Evolutionary conservation across 2,329 filamentous ascomycete species (phyloP), one percentile per base, ranked within the genome.

Genomic region (Phaeomoniella chlamydospora): DNA sequence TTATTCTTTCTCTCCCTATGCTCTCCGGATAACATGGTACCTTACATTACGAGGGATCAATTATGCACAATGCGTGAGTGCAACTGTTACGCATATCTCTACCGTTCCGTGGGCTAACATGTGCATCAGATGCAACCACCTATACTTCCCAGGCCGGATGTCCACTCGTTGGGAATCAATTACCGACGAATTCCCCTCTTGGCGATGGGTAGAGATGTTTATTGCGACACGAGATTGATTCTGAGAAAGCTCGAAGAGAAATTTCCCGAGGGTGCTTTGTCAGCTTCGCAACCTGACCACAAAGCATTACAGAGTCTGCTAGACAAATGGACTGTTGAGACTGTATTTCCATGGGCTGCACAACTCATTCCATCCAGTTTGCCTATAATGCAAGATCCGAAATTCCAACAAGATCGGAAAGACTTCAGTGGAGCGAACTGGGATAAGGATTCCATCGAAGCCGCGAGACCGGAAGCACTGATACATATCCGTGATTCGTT

Each of bases 151-250:
- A 73, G 79, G 16, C 76, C 77, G 1, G 76, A 81, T 50, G 50
- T 83, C 11, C 54, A 59, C 13, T 58, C 61, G 2, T 64, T 85
- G 11, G 76, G 74, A 16, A 64, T 83, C 37, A 58, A 62, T 4
- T 78, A 86, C 56, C 70, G 79, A 3, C 76, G 80, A 39, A 82
- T 83, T 38, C 80, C 80, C 1, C 49, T 84, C 35, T 55, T 84
- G 35, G 58, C 72, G 15, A 74, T 83, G 44, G 78, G 76, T 12
- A 63, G 70, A 4, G 72, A 81, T 48, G 58, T 85, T 31, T 84
- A 82, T 58, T 61, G 73, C 41, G 80, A 85, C 59, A 76, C 75
- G 2, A 71, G 75, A 2, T 67, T 83, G 15, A 83, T 84, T 45
- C 54, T 85, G 14, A 54, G 55, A 16, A 77, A 74, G 51, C 70